Evolutionary conservation across 352 stramenopile genomes (phyloP).

Genomic region (Phytophthora tubulina): DNA sequence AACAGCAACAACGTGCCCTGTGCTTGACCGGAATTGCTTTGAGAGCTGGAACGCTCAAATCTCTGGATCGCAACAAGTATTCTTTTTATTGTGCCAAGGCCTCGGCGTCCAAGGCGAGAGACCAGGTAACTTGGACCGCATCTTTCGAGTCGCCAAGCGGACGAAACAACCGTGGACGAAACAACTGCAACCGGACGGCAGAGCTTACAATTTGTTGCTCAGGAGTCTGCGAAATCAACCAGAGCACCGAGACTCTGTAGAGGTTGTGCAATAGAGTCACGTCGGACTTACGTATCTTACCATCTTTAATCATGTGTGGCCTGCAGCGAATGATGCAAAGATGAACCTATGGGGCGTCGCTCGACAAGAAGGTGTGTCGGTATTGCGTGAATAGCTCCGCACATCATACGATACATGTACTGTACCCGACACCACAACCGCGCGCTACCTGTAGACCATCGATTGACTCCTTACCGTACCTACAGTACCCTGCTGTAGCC

Average conservation of each 20-base stretch:
- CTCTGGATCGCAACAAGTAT: slow-evolving; percentile 15
- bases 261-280: slow-evolving; percentile 10
- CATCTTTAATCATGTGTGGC: slow-evolving; percentile 30
- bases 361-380: background rate
- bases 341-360: slow-evolving; percentile 14
- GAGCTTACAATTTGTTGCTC: slow-evolving; percentile 15
- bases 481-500: slow-evolving; percentile 10
- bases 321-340: slow-evolving; percentile 28
- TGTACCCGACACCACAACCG: slow-evolving; percentile 20
- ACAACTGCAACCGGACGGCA: slow-evolving; percentile 16
- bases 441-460: slow-evolving; percentile 8
- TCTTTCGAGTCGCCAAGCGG: slow-evolving; percentile 33
- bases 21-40: background rate
- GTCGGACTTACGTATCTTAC: slow-evolving; percentile 24
- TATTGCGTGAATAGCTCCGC: slow-evolving; percentile 11
- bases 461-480: slow-evolving; percentile 23
- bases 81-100: slow-evolving; percentile 26
- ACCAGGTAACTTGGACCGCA: slow-evolving; percentile 30
- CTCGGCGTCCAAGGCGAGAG: slow-evolving; percentile 2
- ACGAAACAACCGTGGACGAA: slow-evolving; percentile 4
- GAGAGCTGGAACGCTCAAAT: slow-evolving; percentile 43
- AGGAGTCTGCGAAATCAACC: slow-evolving; percentile 8
- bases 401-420: slow-evolving; percentile 28
- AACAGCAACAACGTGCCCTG: slow-evolving; percentile 6
- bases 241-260: slow-evolving; percentile 13